These are phyloP conservation scores for Blastocystis sp. DNA, from an alignment of 352 stramenopile species.

Conservation along the genomic window DNA sequence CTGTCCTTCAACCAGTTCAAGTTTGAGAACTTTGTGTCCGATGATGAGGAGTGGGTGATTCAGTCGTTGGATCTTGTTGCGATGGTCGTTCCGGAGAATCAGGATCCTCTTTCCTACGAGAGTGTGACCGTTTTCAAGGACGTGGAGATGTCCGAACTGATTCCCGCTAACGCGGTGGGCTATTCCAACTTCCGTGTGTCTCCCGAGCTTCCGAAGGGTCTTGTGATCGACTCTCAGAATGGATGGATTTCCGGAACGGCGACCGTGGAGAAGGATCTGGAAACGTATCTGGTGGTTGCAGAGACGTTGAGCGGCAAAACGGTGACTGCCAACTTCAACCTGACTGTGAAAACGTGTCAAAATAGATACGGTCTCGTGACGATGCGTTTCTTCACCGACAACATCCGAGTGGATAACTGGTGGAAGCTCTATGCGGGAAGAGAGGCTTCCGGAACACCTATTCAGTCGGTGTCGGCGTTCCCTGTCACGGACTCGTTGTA, in stretches of 20 bases:
- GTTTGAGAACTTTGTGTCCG: neutral
- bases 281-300: neutral
- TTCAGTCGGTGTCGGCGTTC: neutral
- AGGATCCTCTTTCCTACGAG: neutral
- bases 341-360: neutral
- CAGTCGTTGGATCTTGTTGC: neutral
- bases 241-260: slow-evolving; percentile 6
- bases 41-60: neutral
- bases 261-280: neutral
- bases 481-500: neutral
- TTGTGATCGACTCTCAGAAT: neutral
- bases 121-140: neutral
- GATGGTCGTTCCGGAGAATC: neutral
- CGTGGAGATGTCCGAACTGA: neutral
- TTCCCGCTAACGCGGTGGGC: neutral
- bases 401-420: neutral
- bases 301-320: neutral
- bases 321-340: neutral
- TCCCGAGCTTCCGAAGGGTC: neutral
- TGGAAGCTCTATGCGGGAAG: neutral
- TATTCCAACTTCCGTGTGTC: neutral
- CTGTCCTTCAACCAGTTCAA: neutral
- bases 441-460: neutral
- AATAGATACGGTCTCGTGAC: neutral
- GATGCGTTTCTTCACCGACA: neutral